Conservation (phyloP, 176 grass and related monocot genomes). For the Paspalum vaginatum region DNA sequence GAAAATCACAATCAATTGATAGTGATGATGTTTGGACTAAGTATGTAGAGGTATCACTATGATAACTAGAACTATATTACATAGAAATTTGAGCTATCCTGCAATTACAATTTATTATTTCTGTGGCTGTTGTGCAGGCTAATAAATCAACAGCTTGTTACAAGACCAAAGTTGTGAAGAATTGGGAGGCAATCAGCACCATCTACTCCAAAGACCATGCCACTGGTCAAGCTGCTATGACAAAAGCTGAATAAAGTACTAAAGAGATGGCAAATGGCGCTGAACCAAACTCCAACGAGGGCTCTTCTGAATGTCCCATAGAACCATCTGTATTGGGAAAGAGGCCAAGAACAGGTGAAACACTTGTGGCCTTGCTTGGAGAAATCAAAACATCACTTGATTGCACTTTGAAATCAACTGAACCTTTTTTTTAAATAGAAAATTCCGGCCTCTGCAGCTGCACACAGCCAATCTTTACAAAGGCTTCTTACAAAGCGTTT, state of each 20-base stretch:
- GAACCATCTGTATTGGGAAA: not conserved
- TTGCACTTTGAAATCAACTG: not conserved
- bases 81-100: not conserved
- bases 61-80: not conserved
- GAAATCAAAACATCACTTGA: slow-evolving; percentile 1
- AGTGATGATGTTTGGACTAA: slow-evolving; percentile 9
- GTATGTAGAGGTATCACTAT: not conserved
- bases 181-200: not conserved
- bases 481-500: too few species aligned
- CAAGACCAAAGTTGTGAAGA: not conserved
- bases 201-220: slow-evolving; percentile 23
- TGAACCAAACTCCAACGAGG: not conserved
- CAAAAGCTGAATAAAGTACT: not conserved
- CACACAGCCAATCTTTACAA: too few species aligned
- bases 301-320: not conserved
- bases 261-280: not conserved
- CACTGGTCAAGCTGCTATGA: not conserved
- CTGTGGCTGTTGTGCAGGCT: not conserved
- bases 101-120: not conserved
- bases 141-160: not conserved
- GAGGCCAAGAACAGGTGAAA: too few species aligned
- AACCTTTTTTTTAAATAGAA: not conserved
- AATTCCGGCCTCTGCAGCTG: too few species aligned
- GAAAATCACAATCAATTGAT: not conserved
- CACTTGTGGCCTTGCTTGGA: too few species aligned